Conservation (phyloP, 805 yeast species). For the Peterozyma toletana region DNA sequence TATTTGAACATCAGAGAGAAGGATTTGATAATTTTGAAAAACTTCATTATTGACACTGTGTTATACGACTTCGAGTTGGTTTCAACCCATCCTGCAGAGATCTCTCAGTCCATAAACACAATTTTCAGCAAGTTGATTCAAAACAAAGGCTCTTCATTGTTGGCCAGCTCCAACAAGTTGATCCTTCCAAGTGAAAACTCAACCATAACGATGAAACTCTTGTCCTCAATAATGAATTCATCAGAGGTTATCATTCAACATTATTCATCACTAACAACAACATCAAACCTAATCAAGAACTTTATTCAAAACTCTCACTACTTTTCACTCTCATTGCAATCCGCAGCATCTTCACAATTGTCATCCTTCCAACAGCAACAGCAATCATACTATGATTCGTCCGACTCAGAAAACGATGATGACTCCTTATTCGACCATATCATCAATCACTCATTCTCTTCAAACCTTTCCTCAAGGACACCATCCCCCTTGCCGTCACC, state of each 20-base stretch:
- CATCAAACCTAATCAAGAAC: slow-evolving; percentile 3
- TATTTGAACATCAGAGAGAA: slow-evolving; percentile 17
- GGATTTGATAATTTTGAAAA: slow-evolving; percentile 39
- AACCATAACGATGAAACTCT: slow-evolving; percentile 3
- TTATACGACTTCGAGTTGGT: slow-evolving; percentile 39
- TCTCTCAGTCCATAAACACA: slow-evolving; percentile 10
- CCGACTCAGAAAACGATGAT: neutral
- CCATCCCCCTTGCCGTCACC: slow-evolving; percentile 8
- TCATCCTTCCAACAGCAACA: slow-evolving; percentile 2
- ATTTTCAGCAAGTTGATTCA: slow-evolving; percentile 4
- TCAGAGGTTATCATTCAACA: slow-evolving; percentile 1
- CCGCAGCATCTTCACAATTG: neutral
- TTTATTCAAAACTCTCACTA: slow-evolving; percentile 3
- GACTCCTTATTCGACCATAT: slow-evolving; percentile 9
- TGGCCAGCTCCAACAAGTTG: slow-evolving; percentile 4
- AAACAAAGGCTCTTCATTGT: neutral
- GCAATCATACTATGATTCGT: slow-evolving; percentile 4
- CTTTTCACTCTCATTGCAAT: slow-evolving; percentile 5
- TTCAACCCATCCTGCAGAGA: slow-evolving; percentile 24
- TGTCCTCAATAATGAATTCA: slow-evolving; percentile 1
- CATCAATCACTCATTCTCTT: slow-evolving; percentile 3
- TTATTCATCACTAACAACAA: neutral
- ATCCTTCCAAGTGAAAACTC: slow-evolving; percentile 5
- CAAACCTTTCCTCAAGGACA: slow-evolving; percentile 2
- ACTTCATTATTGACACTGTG: slow-evolving; percentile 40